Evolutionary conservation across 495 filamentous ascomycete genomes (phyloP), one percentile per base, ranked within the genome.

Genomic region (Usnea hakonensis): DNA sequence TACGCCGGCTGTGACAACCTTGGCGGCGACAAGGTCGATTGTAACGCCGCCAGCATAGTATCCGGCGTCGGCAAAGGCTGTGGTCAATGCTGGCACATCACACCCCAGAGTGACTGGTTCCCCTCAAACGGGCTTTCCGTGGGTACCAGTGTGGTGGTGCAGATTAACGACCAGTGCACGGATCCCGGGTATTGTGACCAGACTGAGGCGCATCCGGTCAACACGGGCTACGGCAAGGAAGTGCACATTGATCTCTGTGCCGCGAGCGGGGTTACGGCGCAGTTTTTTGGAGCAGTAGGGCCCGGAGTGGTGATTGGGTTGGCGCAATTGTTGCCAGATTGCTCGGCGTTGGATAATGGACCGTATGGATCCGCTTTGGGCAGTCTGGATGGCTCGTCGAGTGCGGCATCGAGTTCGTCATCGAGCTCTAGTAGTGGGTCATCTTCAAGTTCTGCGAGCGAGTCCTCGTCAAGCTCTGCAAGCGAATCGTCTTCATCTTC

Each of bases 221-320:
- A 62, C 11, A 58, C 48, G 40, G 35, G 60, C 19, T 66, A 64
- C 26, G 61, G 61, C 8, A 63, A 62, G 30, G 55, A 62, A 9
- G 52, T 66, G 28, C 64, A 64, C 35, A 64, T 64, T 21, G 64
- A 66, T 60, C 38, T 64, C 1, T 66, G 64, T 30, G 55, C 52
- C 1, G 48, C 33, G 7, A 60, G 56, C 5, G 56, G 55, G 21
- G 64, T 58, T 19, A 57, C 64, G 46, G 23, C 43, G 35, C 60
- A 57, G 21, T 66, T 66, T 64, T 68, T 65, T 61, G 64, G 65
- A 23, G 35, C 36, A 19, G 44, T 50, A n/a, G 46, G 41, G 37
- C 62, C 23, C 57, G 63, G 38, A 60, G 63, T 30, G 57, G 57
- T 58, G 65, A 38, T 53, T 60, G 67, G 58, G 30, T 41, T 60